Conservation (phyloP, 1,284 basidiomycete species). For the Ustilago esculenta region DNA sequence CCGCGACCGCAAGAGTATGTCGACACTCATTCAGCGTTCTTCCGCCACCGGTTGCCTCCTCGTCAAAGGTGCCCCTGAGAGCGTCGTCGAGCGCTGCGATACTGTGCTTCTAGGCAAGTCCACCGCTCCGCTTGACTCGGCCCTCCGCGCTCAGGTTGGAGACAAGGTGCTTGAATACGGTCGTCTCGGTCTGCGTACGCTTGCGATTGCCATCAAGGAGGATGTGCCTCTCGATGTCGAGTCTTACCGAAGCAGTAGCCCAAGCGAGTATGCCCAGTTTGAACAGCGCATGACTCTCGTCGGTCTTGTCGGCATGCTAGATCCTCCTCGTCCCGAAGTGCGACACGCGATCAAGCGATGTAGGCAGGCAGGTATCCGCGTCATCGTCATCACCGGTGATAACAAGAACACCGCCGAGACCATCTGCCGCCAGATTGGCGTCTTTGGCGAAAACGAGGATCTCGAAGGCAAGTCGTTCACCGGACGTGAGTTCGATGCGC, state of each 20-base stretch:
- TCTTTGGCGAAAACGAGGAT: constrained; percentile 73
- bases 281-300: constrained; percentile 85
- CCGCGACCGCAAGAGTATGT: constrained; percentile 99
- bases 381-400: constrained; percentile 97
- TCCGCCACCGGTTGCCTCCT: constrained; percentile 73
- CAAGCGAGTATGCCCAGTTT: constrained; percentile 84
- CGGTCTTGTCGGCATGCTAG: constrained; percentile 95
- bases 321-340: constrained; percentile 96
- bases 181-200: constrained; percentile 82
- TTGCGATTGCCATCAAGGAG: constrained; percentile 88
- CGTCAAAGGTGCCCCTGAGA: constrained; percentile 96
- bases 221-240: constrained; percentile 76
- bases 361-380: constrained; percentile 89
- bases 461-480: constrained; percentile 89
- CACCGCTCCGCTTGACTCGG: constrained; percentile 69
- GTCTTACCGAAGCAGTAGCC: constrained; percentile 64
- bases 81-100: constrained; percentile 86
- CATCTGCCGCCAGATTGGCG: constrained; percentile 94
- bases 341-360: constrained; percentile 86
- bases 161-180: constrained; percentile 78
- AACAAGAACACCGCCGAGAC: constrained; percentile 98
- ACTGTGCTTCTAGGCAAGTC: constrained; percentile 73
- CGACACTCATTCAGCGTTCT: constrained; percentile 77
- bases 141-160: constrained; percentile 74
- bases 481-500: constrained; percentile 86